Conservation (phyloP, 2,329 filamentous ascomycete genomes). For the Sporothrix schenckii region DNA sequence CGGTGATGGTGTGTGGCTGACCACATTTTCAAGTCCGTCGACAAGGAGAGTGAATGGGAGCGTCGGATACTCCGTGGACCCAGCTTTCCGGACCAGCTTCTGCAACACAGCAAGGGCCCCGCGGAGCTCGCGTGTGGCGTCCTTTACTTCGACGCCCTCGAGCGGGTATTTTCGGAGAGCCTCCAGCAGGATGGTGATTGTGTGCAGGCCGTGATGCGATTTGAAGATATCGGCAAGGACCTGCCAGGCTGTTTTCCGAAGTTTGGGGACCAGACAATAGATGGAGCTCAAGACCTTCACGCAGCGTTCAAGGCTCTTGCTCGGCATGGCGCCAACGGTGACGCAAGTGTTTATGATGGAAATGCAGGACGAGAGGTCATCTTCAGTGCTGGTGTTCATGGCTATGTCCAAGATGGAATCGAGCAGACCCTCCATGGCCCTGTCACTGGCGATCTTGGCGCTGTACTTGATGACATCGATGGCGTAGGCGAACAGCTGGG, state of each 20-base stretch:
- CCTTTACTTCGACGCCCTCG: slow-evolving; percentile 54
- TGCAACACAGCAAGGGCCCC: slow-evolving; percentile 65
- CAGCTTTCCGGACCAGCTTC: slow-evolving; percentile 63
- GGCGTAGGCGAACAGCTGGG: slow-evolving; percentile 66
- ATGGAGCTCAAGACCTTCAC: slow-evolving; percentile 73
- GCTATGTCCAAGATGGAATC: slow-evolving; percentile 67
- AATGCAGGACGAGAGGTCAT: slow-evolving; percentile 69
- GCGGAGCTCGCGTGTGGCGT: slow-evolving; percentile 60
- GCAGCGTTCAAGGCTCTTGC: slow-evolving; percentile 63
- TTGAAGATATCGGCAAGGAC: slow-evolving; percentile 70
- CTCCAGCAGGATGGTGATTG: slow-evolving; percentile 66
- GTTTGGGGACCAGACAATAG: slow-evolving; percentile 63
- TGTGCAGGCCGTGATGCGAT: slow-evolving; percentile 72
- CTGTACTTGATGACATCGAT: slow-evolving; percentile 75
- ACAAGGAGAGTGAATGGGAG: slow-evolving; percentile 63
- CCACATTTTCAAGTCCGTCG: slow-evolving; percentile 58
- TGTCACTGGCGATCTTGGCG: slow-evolving; percentile 67
- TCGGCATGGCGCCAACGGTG: slow-evolving; percentile 71
- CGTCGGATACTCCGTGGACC: slow-evolving; percentile 62
- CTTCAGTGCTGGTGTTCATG: slow-evolving; percentile 64
- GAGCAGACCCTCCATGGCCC: slow-evolving; percentile 63
- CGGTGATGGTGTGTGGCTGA: slow-evolving; percentile 49
- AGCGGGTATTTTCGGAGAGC: slow-evolving; percentile 57
- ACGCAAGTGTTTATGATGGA: slow-evolving; percentile 70
- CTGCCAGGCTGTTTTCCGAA: slow-evolving; percentile 69